phyloP scores from a whole-genome alignment of 164 flowering plant species.

The Umbellularia californica region DNA sequence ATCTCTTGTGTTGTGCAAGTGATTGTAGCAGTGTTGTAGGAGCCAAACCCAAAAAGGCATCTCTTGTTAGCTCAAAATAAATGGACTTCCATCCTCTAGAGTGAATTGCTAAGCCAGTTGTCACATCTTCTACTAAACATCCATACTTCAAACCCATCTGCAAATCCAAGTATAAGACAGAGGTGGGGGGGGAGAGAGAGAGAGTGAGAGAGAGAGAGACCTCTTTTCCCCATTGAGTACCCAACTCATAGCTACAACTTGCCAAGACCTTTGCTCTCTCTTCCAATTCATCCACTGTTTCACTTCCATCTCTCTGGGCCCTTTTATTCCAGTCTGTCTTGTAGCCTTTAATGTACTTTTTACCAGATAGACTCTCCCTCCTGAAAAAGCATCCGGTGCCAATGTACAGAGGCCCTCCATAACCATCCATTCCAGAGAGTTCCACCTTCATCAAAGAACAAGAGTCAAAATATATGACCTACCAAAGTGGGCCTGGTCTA shows the following conservation, averaged over 20 bases:
- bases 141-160: constrained; percentile 74
- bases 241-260: constrained; percentile 40
- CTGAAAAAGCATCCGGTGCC: constrained; percentile 79
- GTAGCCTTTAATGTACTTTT: constrained; percentile 17
- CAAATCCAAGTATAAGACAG: not conserved
- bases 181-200: not conserved
- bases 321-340: constrained; percentile 14
- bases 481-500: not conserved
- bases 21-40: constrained; percentile 39
- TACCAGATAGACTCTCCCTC: constrained; percentile 53
- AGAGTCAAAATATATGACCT: not conserved
- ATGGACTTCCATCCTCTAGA: constrained; percentile 67
- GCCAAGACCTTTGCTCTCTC: constrained; percentile 41
- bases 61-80: constrained; percentile 37
- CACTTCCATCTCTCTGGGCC: constrained; percentile 4
- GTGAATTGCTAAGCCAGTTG: constrained; percentile 61
- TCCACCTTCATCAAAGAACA: constrained; percentile 10
- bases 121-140: constrained; percentile 58
- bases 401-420: constrained; percentile 49
- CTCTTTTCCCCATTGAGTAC: constrained; percentile 62
- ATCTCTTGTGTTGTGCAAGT: constrained; percentile 71
- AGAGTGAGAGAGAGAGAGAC: constrained; percentile 25
- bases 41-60: constrained; percentile 53
- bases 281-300: constrained; percentile 31
- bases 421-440: constrained; percentile 28